Evolutionary conservation across 495 filamentous ascomycete species (phyloP), one percentile per base, ranked within the genome.

Genomic region (Penicillium nucicola): DNA sequence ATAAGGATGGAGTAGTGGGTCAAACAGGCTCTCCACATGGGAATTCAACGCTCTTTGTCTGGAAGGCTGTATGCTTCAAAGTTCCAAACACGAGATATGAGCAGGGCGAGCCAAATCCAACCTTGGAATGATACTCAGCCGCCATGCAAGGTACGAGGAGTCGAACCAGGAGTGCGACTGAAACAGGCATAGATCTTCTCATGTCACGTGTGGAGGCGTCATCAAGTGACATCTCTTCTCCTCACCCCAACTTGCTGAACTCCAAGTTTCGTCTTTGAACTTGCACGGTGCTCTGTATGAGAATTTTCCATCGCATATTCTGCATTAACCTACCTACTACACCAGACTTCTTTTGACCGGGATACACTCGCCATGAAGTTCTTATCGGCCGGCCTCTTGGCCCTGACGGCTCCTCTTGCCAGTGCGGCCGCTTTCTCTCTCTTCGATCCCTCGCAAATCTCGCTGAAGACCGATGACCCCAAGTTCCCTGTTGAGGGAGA

Each of bases 291-390:
- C 1, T 13, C 22, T 18, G 38, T 1, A 14, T 31, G 45, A 20
- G 22, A n/a, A n/a, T 48, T 8, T 28, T 8, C 6, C 4, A 23
- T 23, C 13, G 12, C 42, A 50, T 14, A 39, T 36, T 38, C 1
- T 12, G 0, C 4, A 38, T 9, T 6, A 15, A 42, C 11, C 13
- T 20, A 28, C 30, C 1, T 13, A 12, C 6, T 45, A 12, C 25
- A 10, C 34, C 25, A 4, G 8, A 17, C 17, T 12, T 8, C 32
- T 30, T 17, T 17, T 25, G 4, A 15, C 20, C 25, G 8, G 22
- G 20, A 9, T 32, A 35, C 28, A 35, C 32, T 41, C 30, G 57
- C 42, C 50, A 80, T 80, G 77, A 80, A 74, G 68, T 55, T 80
- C 70, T 64, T 72, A 62, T 65, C 65, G 50, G 39, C 63, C 35